phyloP scores from a whole-genome alignment of 805 yeast genomes.

The Hanseniaspora occidentalis region DNA sequence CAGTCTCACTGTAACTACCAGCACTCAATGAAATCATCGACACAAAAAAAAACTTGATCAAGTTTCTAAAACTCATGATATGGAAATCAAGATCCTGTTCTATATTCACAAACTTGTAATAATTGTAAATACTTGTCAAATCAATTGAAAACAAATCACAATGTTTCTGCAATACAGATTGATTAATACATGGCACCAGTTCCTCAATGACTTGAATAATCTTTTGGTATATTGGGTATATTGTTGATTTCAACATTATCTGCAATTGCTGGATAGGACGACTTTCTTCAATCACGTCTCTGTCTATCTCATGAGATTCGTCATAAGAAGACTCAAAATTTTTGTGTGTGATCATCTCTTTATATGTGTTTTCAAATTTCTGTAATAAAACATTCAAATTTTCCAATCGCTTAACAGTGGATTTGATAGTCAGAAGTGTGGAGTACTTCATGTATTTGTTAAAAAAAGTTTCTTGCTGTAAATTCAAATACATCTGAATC shows the following conservation, averaged over 20 bases:
- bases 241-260: constrained; percentile 24
- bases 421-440: constrained; percentile 1
- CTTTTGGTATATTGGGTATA: constrained; percentile 19
- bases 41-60: neutral
- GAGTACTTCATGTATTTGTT: neutral
- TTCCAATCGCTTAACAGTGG: constrained; percentile 11
- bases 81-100: neutral
- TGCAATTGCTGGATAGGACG: constrained; percentile 13
- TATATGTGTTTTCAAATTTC: constrained; percentile 18
- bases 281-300: constrained; percentile 2
- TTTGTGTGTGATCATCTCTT: constrained; percentile 20
- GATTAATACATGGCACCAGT: constrained; percentile 20
- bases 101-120: neutral
- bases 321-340: constrained; percentile 8
- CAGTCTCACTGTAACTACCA: too few relatives aligned
- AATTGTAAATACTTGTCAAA: neutral
- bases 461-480: neutral
- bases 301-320: neutral
- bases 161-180: constrained; percentile 28
- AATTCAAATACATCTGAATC: neutral
- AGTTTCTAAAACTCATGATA: neutral
- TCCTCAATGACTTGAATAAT: constrained; percentile 17
- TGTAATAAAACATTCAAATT: constrained; percentile 16
- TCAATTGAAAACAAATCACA: constrained; percentile 32
- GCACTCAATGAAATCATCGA: neutral